A percentile compares a stretch with the other conserved stretches of the same genome.
Evolutionary conservation across 371 early-diverging fungal genomes (phyloP).

Genomic region (Polyrhizophydium stewartii): DNA sequence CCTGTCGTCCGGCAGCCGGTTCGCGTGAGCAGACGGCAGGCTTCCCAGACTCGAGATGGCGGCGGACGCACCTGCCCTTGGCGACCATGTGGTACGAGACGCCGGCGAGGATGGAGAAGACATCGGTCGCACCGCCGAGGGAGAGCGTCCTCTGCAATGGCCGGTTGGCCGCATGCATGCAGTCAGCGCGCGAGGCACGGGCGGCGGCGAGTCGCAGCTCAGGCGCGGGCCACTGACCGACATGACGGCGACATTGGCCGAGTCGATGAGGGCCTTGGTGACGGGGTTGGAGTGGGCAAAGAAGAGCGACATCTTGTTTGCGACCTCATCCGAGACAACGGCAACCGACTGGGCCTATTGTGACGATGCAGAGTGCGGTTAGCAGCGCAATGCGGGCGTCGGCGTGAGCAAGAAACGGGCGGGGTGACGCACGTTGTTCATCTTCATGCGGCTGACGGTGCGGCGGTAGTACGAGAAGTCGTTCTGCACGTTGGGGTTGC

Average conservation of each 20-base stretch:
- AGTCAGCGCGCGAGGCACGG: background rate
- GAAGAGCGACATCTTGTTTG: conserved; percentile 90
- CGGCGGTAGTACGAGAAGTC: conserved; percentile 95
- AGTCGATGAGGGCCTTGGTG: conserved; percentile 78
- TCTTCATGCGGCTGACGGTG: conserved; percentile 71
- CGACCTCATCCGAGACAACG: conserved; percentile 79
- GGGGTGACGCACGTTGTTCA: conserved; percentile 40
- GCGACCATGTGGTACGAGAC: conserved; percentile 65
- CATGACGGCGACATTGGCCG: conserved; percentile 52
- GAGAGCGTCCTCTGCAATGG: conserved; percentile 11
- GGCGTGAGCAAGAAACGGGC: background rate
- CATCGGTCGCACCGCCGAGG: conserved; percentile 48
- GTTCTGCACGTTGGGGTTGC: conserved; percentile 88
- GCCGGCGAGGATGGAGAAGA: conserved; percentile 62
- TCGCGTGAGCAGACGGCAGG: background rate
- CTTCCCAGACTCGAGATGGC: background rate
- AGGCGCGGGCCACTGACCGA: conserved; percentile 1
- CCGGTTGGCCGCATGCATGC: background rate
- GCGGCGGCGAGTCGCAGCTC: background rate
- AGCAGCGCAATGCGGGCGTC: background rate
- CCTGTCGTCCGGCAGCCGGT: background rate
- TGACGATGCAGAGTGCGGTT: too few species aligned
- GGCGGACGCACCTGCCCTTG: conserved; percentile 41
- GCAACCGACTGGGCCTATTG: conserved; percentile 30
- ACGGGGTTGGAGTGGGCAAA: conserved; percentile 93